These are phyloP conservation scores for Rhododendron simsii DNA, from an alignment of 148 eudicot genomes.

Conservation along the genomic window DNA sequence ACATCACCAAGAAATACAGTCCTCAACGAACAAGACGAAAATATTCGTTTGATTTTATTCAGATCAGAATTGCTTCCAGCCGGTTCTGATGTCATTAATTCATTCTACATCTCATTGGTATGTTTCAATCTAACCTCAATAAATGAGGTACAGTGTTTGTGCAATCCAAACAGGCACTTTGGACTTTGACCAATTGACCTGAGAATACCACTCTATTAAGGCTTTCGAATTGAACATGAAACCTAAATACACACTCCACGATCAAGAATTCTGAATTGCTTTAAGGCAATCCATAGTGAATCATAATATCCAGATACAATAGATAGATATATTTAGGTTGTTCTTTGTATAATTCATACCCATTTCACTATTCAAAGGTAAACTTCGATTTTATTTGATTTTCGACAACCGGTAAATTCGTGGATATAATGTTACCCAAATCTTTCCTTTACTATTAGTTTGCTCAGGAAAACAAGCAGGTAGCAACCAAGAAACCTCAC, in stretches of 20 bases:
- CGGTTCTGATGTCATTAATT: background rate
- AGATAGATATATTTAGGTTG: background rate
- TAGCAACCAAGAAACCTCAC: constrained; percentile 26
- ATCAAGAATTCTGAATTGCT: background rate
- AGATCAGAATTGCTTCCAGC: background rate
- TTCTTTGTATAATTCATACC: background rate
- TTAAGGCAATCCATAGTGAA: background rate
- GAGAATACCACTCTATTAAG: background rate
- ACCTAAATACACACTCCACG: background rate
- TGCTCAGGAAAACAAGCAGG: constrained; percentile 6
- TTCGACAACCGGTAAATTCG: background rate
- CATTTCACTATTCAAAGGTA: background rate
- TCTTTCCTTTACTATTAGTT: background rate
- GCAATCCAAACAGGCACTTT: background rate
- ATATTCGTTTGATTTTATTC: background rate
- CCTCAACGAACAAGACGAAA: background rate
- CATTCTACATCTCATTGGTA: background rate
- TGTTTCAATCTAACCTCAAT: background rate
- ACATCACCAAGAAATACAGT: background rate
- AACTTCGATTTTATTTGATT: background rate
- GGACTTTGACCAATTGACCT: background rate
- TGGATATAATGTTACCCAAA: background rate
- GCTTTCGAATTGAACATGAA: background rate
- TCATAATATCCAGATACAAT: background rate
- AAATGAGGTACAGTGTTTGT: background rate